A percentile compares a stretch with the other conserved stretches of the same genome.
phyloP scores from a whole-genome alignment of 1,284 basidiomycete species.

The Cutaneotrichosporon cutaneum region DNA sequence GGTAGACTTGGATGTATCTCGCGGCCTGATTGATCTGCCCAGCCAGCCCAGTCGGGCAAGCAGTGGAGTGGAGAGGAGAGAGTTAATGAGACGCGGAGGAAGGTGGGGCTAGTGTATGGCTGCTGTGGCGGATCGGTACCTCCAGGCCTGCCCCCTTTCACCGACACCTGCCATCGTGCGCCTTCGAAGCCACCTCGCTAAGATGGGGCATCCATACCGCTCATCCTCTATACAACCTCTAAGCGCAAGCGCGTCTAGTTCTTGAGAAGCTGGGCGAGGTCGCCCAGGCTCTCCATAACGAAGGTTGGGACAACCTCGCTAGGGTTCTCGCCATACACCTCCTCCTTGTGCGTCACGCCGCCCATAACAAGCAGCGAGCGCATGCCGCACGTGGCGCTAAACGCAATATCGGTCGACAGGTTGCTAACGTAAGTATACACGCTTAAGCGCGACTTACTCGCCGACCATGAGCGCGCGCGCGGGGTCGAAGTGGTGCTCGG shows the following conservation, averaged over 20 bases:
- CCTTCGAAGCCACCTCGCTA: no score
- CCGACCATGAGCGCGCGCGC: constrained; percentile 84
- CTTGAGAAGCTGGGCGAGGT: constrained; percentile 55
- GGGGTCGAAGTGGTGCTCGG: constrained; percentile 89
- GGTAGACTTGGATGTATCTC: no score
- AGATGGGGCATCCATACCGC: not conserved
- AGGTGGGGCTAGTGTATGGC: no score
- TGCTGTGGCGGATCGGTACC: no score
- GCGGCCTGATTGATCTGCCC: no score
- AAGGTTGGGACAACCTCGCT: constrained; percentile 75
- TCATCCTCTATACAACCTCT: not conserved
- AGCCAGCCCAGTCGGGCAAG: no score
- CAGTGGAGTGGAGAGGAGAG: no score
- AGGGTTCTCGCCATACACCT: constrained; percentile 69
- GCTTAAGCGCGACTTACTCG: not conserved
- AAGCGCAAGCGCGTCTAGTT: not conserved
- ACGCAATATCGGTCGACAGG: constrained; percentile 82
- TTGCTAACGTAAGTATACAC: no score
- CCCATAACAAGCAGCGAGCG: constrained; percentile 88
- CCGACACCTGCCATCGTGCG: no score
- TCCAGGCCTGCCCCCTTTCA: no score
- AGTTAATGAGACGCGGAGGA: no score
- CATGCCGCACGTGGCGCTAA: constrained; percentile 81
- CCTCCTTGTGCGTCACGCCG: constrained; percentile 71
- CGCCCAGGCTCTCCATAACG: constrained; percentile 73